Conservation (phyloP, 2,329 filamentous ascomycete genomes). For the Neopestalotiopsis sp. region DNA sequence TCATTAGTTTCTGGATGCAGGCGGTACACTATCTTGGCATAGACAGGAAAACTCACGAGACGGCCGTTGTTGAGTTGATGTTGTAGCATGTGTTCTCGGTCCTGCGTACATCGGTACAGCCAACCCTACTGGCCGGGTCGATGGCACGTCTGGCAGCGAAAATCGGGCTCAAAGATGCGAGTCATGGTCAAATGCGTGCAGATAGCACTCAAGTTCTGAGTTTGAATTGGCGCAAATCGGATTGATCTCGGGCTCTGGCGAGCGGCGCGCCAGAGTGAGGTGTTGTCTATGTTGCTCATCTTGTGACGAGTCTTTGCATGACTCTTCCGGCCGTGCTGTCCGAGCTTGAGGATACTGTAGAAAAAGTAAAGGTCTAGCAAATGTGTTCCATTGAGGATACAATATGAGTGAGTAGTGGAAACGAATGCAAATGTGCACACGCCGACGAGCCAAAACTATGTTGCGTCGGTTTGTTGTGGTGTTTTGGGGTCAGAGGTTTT, state of each 20-base stretch:
- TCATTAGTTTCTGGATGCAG: neutral
- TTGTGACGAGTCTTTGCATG: neutral
- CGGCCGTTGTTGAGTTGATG: conserved; percentile 38
- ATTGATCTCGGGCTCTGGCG: neutral
- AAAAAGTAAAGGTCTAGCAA: neutral
- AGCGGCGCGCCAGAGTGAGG: neutral
- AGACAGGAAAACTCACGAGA: conserved; percentile 27
- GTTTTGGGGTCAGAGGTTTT: neutral
- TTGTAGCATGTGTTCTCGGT: conserved; percentile 44
- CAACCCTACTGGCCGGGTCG: conserved; percentile 66
- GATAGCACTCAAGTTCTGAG: conserved; percentile 26
- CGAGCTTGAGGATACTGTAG: neutral
- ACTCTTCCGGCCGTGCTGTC: neutral
- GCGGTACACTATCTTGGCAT: neutral
- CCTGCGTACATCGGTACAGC: conserved; percentile 69
- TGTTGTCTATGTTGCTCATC: neutral
- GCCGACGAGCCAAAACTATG: neutral
- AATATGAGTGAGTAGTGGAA: neutral
- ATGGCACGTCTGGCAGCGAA: conserved; percentile 64
- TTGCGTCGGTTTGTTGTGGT: neutral
- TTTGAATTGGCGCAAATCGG: conserved; percentile 20
- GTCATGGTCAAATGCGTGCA: conserved; percentile 76
- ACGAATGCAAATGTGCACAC: neutral
- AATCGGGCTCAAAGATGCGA: conserved; percentile 61
- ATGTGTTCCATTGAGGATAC: neutral